A percentile compares a stretch with the other conserved stretches of the same genome.
Conservation (phyloP, 2,329 filamentous ascomycete species). For the Ilyonectria mors-panacis region DNA sequence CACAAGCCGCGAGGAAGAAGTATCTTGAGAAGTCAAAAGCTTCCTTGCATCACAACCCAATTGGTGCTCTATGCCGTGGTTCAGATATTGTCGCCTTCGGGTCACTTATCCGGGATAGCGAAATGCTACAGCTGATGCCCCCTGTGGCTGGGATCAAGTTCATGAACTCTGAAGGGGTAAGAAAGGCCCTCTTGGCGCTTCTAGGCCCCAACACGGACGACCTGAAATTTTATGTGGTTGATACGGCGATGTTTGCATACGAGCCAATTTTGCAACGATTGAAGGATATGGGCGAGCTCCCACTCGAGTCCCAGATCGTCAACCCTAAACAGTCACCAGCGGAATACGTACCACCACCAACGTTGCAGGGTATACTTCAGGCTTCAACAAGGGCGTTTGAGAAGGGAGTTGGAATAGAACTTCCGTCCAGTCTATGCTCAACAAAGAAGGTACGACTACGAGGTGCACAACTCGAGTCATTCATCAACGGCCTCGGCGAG, state of each 20-base stretch:
- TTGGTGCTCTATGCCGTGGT: constrained; percentile 72
- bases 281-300: constrained; percentile 68
- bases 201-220: constrained; percentile 39
- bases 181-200: constrained; percentile 63
- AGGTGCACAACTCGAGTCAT: constrained; percentile 67
- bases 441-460: constrained; percentile 47
- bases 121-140: constrained; percentile 58
- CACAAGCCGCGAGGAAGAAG: constrained; percentile 54
- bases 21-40: constrained; percentile 63
- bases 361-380: constrained; percentile 16
- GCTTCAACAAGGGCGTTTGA: neutral
- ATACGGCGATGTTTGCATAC: constrained; percentile 78
- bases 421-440: constrained; percentile 32
- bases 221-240: constrained; percentile 69
- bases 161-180: constrained; percentile 60
- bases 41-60: constrained; percentile 71
- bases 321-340: constrained; percentile 33
- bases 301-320: constrained; percentile 69
- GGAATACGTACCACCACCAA: constrained; percentile 24
- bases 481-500: constrained; percentile 68
- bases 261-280: constrained; percentile 76
- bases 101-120: constrained; percentile 66
- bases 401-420: neutral
- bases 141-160: constrained; percentile 69
- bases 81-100: constrained; percentile 72